Conservation (phyloP, 768 basidiomycete species). For the Boletus huronensis region DNA sequence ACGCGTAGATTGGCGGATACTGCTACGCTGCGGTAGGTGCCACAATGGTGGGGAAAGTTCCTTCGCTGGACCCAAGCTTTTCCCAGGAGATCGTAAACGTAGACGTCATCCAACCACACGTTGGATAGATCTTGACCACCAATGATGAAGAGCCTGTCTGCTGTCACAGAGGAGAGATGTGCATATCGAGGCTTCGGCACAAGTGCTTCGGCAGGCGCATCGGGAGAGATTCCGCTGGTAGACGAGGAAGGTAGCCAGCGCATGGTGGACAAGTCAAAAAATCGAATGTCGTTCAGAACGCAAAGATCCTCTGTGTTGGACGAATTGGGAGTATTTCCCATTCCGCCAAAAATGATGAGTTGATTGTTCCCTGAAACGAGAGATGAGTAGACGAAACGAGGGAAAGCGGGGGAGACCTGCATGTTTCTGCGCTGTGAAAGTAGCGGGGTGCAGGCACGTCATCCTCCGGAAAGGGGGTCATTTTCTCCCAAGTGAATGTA, state of each 20-base stretch:
- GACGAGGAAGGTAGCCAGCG: constrained; percentile 62
- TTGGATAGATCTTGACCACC: constrained; percentile 95
- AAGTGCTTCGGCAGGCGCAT: constrained; percentile 42
- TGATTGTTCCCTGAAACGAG: constrained; percentile 68
- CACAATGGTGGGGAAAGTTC: constrained; percentile 88
- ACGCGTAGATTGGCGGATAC: constrained; percentile 69
- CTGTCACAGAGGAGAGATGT: constrained; percentile 85
- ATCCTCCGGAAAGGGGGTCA: constrained; percentile 59
- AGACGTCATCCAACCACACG: constrained; percentile 90
- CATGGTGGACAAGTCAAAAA: constrained; percentile 72
- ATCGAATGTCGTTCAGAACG: constrained; percentile 89
- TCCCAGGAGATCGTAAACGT: constrained; percentile 75
- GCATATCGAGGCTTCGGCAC: constrained; percentile 89
- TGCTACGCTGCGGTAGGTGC: constrained; percentile 92
- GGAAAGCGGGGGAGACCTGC: constrained; percentile 36
- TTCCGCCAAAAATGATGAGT: constrained; percentile 91
- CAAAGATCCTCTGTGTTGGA: constrained; percentile 75
- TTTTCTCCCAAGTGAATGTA: constrained; percentile 74
- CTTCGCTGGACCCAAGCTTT: constrained; percentile 78
- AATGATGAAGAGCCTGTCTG: constrained; percentile 83
- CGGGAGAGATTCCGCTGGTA: constrained; percentile 30
- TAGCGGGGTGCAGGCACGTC: constrained; percentile 81
- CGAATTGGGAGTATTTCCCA: constrained; percentile 77
- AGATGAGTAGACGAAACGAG: constrained; percentile 12
- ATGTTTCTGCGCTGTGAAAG: constrained; percentile 90